Evolutionary conservation across 1,139 yeast species (phyloP).

Genomic region (Zygosaccharomyces pseudobailii): DNA sequence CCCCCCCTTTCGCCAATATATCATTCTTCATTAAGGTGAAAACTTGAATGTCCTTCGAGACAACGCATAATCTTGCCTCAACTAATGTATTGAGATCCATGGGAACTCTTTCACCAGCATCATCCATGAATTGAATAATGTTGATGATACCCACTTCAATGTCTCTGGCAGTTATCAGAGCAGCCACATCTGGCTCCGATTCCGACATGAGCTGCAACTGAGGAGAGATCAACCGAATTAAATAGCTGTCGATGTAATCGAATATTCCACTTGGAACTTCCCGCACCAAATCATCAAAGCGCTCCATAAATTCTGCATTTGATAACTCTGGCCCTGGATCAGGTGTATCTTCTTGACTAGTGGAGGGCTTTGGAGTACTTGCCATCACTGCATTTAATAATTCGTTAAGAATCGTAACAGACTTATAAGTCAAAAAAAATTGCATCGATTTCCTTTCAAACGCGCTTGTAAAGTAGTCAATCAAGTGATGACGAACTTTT

Average conservation of each 20-base stretch:
- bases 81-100: constrained; percentile 44
- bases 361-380: constrained; percentile 12
- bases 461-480: constrained; percentile 55
- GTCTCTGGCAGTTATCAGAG: constrained; percentile 63
- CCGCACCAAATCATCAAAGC: constrained; percentile 50
- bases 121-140: constrained; percentile 30
- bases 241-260: constrained; percentile 54
- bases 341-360: constrained; percentile 20
- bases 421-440: constrained; percentile 65
- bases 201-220: constrained; percentile 76
- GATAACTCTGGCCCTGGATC: constrained; percentile 21
- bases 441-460: constrained; percentile 53
- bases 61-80: constrained; percentile 67
- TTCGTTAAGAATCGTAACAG: constrained; percentile 62
- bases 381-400: constrained; percentile 33
- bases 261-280: constrained; percentile 40
- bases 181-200: constrained; percentile 55
- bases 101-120: constrained; percentile 43
- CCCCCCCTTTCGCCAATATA: constrained; percentile 37
- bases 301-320: constrained; percentile 35
- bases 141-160: constrained; percentile 62
- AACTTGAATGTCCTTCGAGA: constrained; percentile 63
- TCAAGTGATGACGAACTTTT: constrained; percentile 51
- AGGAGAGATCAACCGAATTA: constrained; percentile 70
- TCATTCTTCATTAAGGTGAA: constrained; percentile 55